phyloP scores from a whole-genome alignment of 306 rosid genomes.

The Trifolium repens region DNA sequence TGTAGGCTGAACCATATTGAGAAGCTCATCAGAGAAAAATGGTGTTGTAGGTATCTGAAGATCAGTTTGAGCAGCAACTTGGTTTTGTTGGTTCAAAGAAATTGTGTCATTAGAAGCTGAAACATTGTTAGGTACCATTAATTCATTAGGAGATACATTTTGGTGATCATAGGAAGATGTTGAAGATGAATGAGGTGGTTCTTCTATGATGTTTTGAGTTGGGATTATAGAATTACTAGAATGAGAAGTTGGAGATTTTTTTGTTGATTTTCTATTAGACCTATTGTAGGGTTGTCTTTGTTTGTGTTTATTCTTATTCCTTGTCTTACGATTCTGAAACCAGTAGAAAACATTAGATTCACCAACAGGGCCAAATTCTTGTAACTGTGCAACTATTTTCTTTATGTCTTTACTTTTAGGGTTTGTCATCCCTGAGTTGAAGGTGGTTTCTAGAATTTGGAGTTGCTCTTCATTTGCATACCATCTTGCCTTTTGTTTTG shows the following conservation, averaged over 20 bases:
- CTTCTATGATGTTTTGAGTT: neutral
- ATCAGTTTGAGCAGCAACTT: constrained; percentile 35
- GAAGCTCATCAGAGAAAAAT: constrained; percentile 32
- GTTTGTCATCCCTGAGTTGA: constrained; percentile 93
- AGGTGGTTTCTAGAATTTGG: constrained; percentile 80
- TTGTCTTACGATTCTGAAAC: constrained; percentile 93
- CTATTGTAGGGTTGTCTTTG: constrained; percentile 71
- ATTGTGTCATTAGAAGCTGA: neutral
- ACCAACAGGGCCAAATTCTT: constrained; percentile 91
- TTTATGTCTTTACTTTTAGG: constrained; percentile 89
- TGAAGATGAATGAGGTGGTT: constrained; percentile 21
- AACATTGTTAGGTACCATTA: neutral
- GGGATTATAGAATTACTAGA: neutral
- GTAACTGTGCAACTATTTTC: constrained; percentile 72
- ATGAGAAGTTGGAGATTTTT: neutral
- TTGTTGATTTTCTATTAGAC: constrained; percentile 17
- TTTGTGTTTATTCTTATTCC: constrained; percentile 85
- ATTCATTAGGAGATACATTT: constrained; percentile 56
- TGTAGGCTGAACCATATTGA: too few species aligned
- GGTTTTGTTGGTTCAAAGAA: constrained; percentile 58
- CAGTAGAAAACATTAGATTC: constrained; percentile 98
- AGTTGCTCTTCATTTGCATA: constrained; percentile 90
- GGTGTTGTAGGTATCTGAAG: constrained; percentile 18
- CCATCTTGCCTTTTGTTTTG: constrained; percentile 92
- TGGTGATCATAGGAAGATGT: constrained; percentile 62